A percentile compares a stretch with the other conserved stretches of the same genome.
Evolutionary conservation across 140 eudicot species (phyloP).

Genomic region (Ambrosia hybrid): DNA sequence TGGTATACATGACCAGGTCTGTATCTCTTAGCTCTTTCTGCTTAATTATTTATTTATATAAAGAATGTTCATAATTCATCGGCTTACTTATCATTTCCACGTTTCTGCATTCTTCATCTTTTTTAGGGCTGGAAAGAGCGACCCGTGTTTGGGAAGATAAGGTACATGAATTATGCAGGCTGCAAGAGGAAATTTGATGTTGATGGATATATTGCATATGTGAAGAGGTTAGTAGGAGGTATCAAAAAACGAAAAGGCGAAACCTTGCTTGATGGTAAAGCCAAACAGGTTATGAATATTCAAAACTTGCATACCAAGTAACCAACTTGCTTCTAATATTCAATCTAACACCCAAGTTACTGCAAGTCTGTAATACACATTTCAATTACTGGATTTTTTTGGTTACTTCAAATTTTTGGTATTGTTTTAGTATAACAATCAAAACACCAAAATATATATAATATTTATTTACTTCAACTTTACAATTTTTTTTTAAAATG

Average conservation of each 20-base stretch:
- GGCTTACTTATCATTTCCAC: not conserved
- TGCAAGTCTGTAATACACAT: constrained; percentile 2
- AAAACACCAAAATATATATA: not conserved
- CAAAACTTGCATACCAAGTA: constrained; percentile 12
- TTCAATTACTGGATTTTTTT: not conserved
- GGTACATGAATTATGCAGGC: constrained; percentile 97
- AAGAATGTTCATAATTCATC: not conserved
- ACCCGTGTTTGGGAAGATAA: constrained; percentile 83
- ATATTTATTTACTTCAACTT: constrained; percentile 1
- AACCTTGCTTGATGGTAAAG: constrained; percentile 43
- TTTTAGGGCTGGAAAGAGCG: constrained; percentile 94
- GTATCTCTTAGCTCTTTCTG: constrained; percentile 15
- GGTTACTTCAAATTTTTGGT: not conserved
- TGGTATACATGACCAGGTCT: constrained; percentile 95
- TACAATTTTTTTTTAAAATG: not conserved
- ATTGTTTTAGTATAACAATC: constrained; percentile 3
- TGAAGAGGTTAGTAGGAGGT: constrained; percentile 73
- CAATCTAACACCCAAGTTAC: not conserved
- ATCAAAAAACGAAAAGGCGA: constrained; percentile 84
- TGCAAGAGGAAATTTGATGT: constrained; percentile 96
- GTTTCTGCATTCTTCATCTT: not conserved
- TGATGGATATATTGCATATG: constrained; percentile 78
- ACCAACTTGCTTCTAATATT: constrained; percentile 7
- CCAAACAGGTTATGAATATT: constrained; percentile 36
- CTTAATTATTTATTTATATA: constrained; percentile 1